phyloP scores from a whole-genome alignment of 1,284 basidiomycete species.

The Cystobasidiaceae sp. region DNA sequence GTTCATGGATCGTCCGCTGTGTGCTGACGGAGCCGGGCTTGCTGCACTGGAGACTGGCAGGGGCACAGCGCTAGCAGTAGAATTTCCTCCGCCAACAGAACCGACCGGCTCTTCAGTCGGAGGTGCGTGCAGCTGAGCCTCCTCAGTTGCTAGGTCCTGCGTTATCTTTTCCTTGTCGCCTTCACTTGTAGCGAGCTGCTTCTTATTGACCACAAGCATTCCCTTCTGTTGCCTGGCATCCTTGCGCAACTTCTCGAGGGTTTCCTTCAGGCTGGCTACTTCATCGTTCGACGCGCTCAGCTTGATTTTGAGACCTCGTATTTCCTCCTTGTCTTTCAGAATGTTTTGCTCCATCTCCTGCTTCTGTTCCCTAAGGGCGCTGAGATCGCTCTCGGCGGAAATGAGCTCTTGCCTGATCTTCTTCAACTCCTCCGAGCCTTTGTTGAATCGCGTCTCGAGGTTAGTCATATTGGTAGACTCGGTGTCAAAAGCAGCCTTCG shows the following conservation, averaged over 20 bases:
- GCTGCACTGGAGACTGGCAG: slow-evolving; percentile 36
- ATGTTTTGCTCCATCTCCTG: slow-evolving; percentile 82
- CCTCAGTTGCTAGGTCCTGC: slow-evolving; percentile 56
- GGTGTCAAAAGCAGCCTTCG: slow-evolving; percentile 68
- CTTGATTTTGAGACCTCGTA: slow-evolving; percentile 73
- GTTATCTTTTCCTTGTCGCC: slow-evolving; percentile 61
- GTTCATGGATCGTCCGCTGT: slow-evolving; percentile 7
- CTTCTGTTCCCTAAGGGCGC: slow-evolving; percentile 82
- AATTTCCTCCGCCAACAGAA: slow-evolving; percentile 39
- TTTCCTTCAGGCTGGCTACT: slow-evolving; percentile 63
- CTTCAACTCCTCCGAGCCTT: slow-evolving; percentile 72
- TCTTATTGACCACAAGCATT: slow-evolving; percentile 85
- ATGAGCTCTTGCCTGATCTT: slow-evolving; percentile 76
- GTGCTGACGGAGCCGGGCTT: slow-evolving; percentile 40
- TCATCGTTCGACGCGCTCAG: slow-evolving; percentile 76
- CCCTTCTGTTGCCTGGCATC: slow-evolving; percentile 96
- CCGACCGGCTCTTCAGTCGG: slow-evolving; percentile 48
- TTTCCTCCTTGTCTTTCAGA: slow-evolving; percentile 90
- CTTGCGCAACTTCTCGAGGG: slow-evolving; percentile 83
- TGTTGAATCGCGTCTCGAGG: slow-evolving; percentile 64
- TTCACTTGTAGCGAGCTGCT: slow-evolving; percentile 84
- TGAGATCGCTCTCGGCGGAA: slow-evolving; percentile 83
- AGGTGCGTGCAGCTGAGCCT: slow-evolving; percentile 58
- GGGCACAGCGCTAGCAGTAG: slow-evolving; percentile 6
- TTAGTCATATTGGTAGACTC: slow-evolving; percentile 70